Evolutionary conservation across 352 stramenopile genomes (phyloP).

Genomic region (Phytopythium aichiense): DNA sequence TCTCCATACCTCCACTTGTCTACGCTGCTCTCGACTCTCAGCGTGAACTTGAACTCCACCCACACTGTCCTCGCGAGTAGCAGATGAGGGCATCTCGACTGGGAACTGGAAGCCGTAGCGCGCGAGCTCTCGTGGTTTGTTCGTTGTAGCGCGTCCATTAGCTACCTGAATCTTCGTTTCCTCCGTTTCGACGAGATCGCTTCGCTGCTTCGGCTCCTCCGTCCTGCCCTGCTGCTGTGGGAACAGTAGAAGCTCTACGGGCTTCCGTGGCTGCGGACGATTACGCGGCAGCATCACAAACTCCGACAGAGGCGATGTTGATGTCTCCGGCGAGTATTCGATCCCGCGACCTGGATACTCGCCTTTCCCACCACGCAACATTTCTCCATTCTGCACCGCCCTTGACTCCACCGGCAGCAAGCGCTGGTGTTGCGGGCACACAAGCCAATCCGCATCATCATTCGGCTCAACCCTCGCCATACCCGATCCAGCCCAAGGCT

Average conservation of each 20-base stretch:
- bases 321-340: background rate
- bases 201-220: background rate
- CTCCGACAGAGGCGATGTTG: constrained; percentile 15
- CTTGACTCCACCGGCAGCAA: background rate
- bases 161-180: background rate
- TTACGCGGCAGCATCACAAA: constrained; percentile 34
- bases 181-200: background rate
- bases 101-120: constrained; percentile 30
- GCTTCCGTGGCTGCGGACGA: constrained; percentile 29
- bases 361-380: background rate
- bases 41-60: background rate
- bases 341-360: background rate
- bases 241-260: constrained; percentile 25
- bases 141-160: background rate
- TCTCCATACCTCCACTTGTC: background rate
- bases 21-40: background rate
- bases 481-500: background rate
- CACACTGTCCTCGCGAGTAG: background rate
- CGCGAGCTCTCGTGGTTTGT: constrained; percentile 8
- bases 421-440: background rate
- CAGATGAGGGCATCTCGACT: constrained; percentile 2
- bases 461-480: background rate
- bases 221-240: constrained; percentile 6
- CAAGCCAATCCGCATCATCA: constrained; percentile 7
- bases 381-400: background rate